phyloP scores from a whole-genome alignment of 257 asterid genomes.

The Coffea eugenioides region DNA sequence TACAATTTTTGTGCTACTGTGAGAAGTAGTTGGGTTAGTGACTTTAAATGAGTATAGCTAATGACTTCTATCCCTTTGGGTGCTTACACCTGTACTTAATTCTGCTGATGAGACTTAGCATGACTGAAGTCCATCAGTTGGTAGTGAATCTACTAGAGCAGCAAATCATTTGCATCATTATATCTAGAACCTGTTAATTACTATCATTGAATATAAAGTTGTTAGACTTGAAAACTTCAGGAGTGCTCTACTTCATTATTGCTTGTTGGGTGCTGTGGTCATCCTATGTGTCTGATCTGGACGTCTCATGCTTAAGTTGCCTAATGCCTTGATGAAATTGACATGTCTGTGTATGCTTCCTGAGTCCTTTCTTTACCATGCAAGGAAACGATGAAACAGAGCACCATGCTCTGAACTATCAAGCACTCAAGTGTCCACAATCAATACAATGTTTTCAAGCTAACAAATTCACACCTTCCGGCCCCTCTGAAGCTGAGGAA shows the following conservation, averaged over 20 bases:
- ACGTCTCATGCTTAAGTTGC: not conserved
- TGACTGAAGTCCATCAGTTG: not conserved
- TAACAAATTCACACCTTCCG: constrained; percentile 27
- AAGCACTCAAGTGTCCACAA: constrained; percentile 34
- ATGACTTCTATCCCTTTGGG: not conserved
- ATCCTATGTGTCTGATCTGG: not conserved
- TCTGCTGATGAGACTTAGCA: not conserved
- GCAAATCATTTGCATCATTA: not conserved
- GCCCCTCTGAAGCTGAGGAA: constrained; percentile 37
- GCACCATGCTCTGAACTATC: constrained; percentile 35
- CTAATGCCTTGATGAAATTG: constrained; percentile 6
- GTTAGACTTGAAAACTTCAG: not conserved
- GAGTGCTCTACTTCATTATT: not conserved
- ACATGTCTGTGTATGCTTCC: not conserved
- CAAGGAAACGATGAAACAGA: constrained; percentile 42
- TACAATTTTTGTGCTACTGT: not conserved
- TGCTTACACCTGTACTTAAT: not conserved
- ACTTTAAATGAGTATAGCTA: not conserved
- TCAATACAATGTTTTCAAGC: constrained; percentile 23
- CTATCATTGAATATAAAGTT: not conserved
- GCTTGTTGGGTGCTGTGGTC: not conserved
- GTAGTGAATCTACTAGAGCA: not conserved
- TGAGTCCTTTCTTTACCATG: constrained; percentile 11
- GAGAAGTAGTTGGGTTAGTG: not conserved
- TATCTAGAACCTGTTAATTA: not conserved